Evolutionary conservation across 805 yeast species (phyloP), one percentile per base, ranked within the genome.

Genomic region (Tetrapisispora namnaoensis): DNA sequence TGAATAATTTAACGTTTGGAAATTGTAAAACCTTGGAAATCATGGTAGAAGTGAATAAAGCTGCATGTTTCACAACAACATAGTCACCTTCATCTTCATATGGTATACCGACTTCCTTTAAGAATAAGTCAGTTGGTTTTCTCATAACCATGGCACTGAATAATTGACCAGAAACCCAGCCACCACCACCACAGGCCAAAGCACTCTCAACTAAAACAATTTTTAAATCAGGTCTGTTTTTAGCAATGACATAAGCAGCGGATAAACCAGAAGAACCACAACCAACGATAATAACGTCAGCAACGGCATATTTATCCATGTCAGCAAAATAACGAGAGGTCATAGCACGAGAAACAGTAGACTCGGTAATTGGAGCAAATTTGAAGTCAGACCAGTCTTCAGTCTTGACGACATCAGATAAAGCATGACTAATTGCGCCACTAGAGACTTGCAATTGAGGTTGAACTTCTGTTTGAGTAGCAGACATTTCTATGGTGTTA

Each of bases 141-240:
- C 90, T 77, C 75, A 82, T 71, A 47, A 83, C 79, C 89, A 83
- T 83, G 37, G 89, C 88, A 28, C 84, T 78, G 65, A 83, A 82
- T 53, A 83, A 70, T 63, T 81, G 87, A 13, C 89, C 91, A 49
- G 87, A 87, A 43, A 83, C 70, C 82, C 85, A 82, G 50, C 84
- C 79, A 28, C 91, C 91, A 53, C 90, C 91, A 50, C 90, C 90
- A 48, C 85, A 83, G 34, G 85, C 74, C n/a, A 83, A 86, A 53
- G 76, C 75, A 35, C 86, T 82, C 68, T 83, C 91, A 50, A 83
- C 74, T 53, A 82, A 79, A 52, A 87, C 86, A 54, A 83, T 77
- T 63, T 80, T 83, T 57, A 83, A 70, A 55, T 83, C 88, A 16
- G 91, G 90, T 63, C 90, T 76, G 60, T 82, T 78, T 63, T 75